Percentiles rank a stretch among this genome's conserved stretches.
phyloP scores from a whole-genome alignment of 2,329 filamentous ascomycete genomes.

The Orbilia quercus region DNA sequence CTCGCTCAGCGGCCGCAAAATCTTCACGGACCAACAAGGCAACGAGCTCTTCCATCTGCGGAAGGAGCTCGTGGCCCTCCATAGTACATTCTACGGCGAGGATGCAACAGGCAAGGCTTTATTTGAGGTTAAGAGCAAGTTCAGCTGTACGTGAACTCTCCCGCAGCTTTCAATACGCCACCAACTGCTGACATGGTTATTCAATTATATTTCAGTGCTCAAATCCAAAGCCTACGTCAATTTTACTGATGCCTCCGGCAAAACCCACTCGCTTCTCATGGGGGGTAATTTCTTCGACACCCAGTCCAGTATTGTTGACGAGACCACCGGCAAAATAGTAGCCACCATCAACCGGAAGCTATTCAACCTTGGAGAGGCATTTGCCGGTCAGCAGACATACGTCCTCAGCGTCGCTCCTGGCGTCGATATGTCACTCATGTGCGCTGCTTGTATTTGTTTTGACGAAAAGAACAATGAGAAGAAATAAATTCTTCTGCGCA shows the following conservation, averaged over 20 bases:
- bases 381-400: slow-evolving; percentile 75
- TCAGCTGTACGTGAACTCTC: slow-evolving; percentile 66
- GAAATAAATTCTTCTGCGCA: slow-evolving; percentile 8
- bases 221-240: slow-evolving; percentile 70
- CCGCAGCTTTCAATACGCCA: neutral
- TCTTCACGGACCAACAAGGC: slow-evolving; percentile 68
- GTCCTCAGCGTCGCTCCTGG: slow-evolving; percentile 72
- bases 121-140: slow-evolving; percentile 70
- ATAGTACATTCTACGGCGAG: slow-evolving; percentile 68
- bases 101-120: slow-evolving; percentile 65
- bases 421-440: slow-evolving; percentile 74
- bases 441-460: slow-evolving; percentile 74
- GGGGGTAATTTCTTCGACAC: slow-evolving; percentile 73
- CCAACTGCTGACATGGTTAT: neutral
- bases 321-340: slow-evolving; percentile 67
- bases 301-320: slow-evolving; percentile 70
- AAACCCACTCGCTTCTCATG: slow-evolving; percentile 68
- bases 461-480: slow-evolving; percentile 73
- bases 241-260: slow-evolving; percentile 68
- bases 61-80: slow-evolving; percentile 68
- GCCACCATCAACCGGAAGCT: slow-evolving; percentile 72
- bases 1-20: slow-evolving; percentile 69
- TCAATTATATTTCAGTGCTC: slow-evolving; percentile 66
- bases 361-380: slow-evolving; percentile 69
- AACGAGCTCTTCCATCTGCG: slow-evolving; percentile 71